Base-by-base conservation (phyloP, 2,329 filamentous ascomycete species). In the Boeremia exigua region DNA sequence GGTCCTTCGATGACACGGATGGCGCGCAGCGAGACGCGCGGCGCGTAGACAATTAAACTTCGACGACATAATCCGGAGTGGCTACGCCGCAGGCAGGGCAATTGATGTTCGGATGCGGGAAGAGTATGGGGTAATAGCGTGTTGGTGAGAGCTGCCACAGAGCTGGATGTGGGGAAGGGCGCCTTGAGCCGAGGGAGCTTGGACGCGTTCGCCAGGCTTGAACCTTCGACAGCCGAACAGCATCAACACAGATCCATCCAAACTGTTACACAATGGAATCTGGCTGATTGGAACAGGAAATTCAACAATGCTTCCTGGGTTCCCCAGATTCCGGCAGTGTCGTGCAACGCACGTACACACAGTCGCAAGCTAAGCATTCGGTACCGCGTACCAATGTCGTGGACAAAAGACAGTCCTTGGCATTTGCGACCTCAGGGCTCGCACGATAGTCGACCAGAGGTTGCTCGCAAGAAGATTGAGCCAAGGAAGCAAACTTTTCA, bases 21-120 rank as follows among this genome's bases (percentile, higher is more conserved):
- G 62, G 39, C 71, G 73, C 23, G 72, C 70, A 48, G 71, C 73
- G 29, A 75, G 71, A 55, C 73, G 72, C 42, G 68, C 70, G 23
- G 71, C 57, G 33, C 71, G 71, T 10, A 74, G 63, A 40, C 65
- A 70, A 46, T 51, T 51, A 36, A 73, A 67, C 48, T 68, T 73
- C 8, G 68, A 70, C 4, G 63, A 58, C 73, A 75, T 75, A 42
- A 43, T 40, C 44, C 52, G 55, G 48, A 50, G 47, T 38, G 48
- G 37, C 48, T 27, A 44, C 43, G 47, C 48, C 29, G 38, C 36
- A n/a, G 19, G 25, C 23, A 43, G 38, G 45, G 49, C 34, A 40
- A 49, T 49, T 58, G 49, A 38, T 17, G 46, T 50, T 32, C 34
- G 45, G 27, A 43, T 45, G 32, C 50, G 46, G 40, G 27, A 32